A percentile compares a stretch with the other conserved stretches of the same genome.
These are phyloP conservation scores for Aspergillus sojae DNA, from an alignment of 2,329 filamentous ascomycete genomes.

Conservation along the genomic window DNA sequence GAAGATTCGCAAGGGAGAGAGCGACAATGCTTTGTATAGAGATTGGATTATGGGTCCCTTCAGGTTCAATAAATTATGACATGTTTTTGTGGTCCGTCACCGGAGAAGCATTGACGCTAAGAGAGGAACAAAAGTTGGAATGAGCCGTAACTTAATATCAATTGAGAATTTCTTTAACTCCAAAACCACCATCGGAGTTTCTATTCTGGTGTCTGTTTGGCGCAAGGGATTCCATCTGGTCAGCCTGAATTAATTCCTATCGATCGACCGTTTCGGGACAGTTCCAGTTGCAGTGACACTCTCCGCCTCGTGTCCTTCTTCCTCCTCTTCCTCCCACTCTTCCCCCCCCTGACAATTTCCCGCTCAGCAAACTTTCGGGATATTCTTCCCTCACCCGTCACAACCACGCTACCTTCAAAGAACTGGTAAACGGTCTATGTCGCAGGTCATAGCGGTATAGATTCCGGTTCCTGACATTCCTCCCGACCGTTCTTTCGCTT, in stretches of 20 bases:
- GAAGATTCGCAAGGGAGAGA: too few species aligned
- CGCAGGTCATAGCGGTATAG: constrained; percentile 20
- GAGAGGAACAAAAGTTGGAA: constrained; percentile 14
- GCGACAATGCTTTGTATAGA: not conserved
- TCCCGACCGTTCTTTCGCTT: constrained; percentile 11
- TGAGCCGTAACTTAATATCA: constrained; percentile 1
- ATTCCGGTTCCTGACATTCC: constrained; percentile 13
- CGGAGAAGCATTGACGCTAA: constrained; percentile 15
- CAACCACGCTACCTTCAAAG: constrained; percentile 8
- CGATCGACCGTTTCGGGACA: constrained; percentile 2
- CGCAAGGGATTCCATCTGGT: not conserved
- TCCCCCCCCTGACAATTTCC: constrained; percentile 27
- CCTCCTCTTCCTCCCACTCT: not conserved
- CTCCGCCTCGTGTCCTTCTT: constrained; percentile 8
- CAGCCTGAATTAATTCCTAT: not conserved
- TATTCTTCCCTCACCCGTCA: constrained; percentile 12
- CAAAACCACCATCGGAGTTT: not conserved
- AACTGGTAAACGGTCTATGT: constrained; percentile 14
- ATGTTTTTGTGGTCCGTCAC: constrained; percentile 10
- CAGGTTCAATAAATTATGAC: not conserved
- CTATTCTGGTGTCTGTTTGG: not conserved
- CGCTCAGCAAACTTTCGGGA: constrained; percentile 18
- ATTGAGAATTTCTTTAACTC: not conserved
- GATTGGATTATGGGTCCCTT: not conserved
- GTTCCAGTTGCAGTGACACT: not conserved